These are phyloP conservation scores for Xylariaceae sp. DNA, from an alignment of 2,329 filamentous ascomycete species.

Conservation along the genomic window DNA sequence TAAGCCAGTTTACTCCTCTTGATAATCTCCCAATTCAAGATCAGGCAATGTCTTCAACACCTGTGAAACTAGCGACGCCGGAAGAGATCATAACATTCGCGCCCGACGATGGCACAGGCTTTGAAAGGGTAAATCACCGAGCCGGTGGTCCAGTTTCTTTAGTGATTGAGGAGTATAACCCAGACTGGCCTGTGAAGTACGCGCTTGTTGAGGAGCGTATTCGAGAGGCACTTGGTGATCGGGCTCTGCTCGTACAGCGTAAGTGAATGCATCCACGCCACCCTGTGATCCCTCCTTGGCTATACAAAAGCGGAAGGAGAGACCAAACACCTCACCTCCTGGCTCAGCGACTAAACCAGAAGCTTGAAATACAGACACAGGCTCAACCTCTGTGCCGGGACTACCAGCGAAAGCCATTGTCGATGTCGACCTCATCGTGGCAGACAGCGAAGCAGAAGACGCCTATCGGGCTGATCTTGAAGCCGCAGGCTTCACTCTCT, in stretches of 20 bases:
- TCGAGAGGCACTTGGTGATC: constrained; percentile 9
- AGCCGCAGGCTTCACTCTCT: constrained; percentile 13
- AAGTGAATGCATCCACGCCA: neutral
- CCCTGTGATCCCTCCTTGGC: neutral
- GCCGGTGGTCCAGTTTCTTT: neutral
- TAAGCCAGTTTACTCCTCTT: too few relatives aligned
- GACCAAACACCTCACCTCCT: neutral
- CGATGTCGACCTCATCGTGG: constrained; percentile 14
- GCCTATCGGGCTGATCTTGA: constrained; percentile 14
- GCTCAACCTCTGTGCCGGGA: constrained; percentile 17
- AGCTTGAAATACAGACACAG: constrained; percentile 3
- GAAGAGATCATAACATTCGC: neutral
- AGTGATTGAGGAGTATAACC: constrained; percentile 14
- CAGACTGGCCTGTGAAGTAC: constrained; percentile 14
- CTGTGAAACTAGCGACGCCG: neutral
- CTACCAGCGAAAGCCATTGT: constrained; percentile 16
- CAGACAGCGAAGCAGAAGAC: constrained; percentile 10
- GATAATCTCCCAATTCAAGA: too few relatives aligned
- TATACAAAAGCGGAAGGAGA: neutral
- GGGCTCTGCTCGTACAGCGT: constrained; percentile 4
- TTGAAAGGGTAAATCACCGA: neutral
- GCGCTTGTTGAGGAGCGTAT: constrained; percentile 12
- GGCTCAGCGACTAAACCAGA: neutral
- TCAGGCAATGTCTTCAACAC: too few relatives aligned
- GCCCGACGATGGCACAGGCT: neutral